phyloP scores from a whole-genome alignment of 1,284 basidiomycete species.

The Boletus sp. region DNA sequence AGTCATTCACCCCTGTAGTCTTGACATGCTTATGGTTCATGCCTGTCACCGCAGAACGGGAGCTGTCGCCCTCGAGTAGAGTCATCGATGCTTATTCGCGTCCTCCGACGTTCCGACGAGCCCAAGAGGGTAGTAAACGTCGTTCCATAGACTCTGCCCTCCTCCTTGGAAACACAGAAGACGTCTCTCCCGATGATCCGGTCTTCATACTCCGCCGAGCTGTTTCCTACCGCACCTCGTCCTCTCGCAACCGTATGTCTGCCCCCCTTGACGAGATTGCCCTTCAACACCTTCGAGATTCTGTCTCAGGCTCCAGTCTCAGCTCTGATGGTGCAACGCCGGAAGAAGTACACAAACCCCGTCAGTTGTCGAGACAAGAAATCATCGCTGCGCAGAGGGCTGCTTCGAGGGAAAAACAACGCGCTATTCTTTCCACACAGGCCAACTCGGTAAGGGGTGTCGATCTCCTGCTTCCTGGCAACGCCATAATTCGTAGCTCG shows the following conservation, averaged over 20 bases:
- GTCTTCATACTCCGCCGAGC: conserved; percentile 84
- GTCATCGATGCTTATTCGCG: conserved; percentile 81
- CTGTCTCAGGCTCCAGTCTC: conserved; percentile 44
- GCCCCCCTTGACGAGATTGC: conserved; percentile 76
- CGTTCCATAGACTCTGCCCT: conserved; percentile 82
- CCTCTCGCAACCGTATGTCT: conserved; percentile 61
- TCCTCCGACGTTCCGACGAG: conserved; percentile 68
- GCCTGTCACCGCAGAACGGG: conserved; percentile 52
- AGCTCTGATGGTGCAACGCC: conserved; percentile 39
- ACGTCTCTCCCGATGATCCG: conserved; percentile 80
- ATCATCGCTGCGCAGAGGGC: conserved; percentile 91
- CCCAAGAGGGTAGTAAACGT: conserved; percentile 64
- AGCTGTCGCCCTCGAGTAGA: conserved; percentile 72
- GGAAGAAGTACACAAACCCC: conserved; percentile 32
- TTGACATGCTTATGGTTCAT: conserved; percentile 11
- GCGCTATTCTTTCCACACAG: conserved; percentile 80
- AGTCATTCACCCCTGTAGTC: not conserved
- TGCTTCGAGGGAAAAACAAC: conserved; percentile 79
- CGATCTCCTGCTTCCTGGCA: conserved; percentile 81
- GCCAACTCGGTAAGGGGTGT: conserved; percentile 81
- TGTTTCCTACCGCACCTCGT: conserved; percentile 62
- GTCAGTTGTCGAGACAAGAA: conserved; percentile 70
- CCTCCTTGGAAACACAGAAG: conserved; percentile 66
- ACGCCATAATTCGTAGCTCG: conserved; percentile 81
- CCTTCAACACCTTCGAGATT: conserved; percentile 66